A percentile compares a stretch with the other conserved stretches of the same genome.
phyloP scores from a whole-genome alignment of 352 stramenopile species.

The Phytophthora hybrid region DNA sequence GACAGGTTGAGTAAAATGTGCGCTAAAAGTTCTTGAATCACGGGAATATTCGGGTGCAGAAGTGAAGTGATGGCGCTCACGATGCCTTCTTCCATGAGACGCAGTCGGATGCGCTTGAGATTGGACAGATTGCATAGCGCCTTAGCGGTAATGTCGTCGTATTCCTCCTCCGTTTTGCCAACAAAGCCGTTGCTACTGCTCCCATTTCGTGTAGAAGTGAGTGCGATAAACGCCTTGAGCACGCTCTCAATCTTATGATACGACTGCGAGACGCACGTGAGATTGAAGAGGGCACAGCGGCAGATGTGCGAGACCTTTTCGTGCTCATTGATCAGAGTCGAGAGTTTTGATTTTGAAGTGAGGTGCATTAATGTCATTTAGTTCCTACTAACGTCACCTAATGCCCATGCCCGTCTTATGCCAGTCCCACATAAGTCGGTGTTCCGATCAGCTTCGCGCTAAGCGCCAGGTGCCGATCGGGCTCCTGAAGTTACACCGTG shows the following conservation, averaged over 20 bases:
- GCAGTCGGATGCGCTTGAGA: constrained; percentile 80
- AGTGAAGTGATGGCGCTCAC: constrained; percentile 75
- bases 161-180: constrained; percentile 43
- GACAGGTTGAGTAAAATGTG: constrained; percentile 84
- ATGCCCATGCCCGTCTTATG: too few species aligned
- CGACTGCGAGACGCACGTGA: constrained; percentile 86
- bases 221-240: constrained; percentile 75
- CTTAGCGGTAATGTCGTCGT: constrained; percentile 69
- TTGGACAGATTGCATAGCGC: constrained; percentile 92
- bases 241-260: constrained; percentile 91
- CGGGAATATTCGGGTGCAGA: constrained; percentile 50
- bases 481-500: too few species aligned
- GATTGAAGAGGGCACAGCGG: constrained; percentile 86
- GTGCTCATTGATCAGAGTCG: constrained; percentile 83
- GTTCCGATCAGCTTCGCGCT: too few species aligned
- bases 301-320: constrained; percentile 73
- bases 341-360: constrained; percentile 9
- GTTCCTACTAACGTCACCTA: too few species aligned
- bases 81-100: constrained; percentile 91
- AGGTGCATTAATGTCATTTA: too few species aligned
- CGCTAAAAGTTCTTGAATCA: constrained; percentile 69
- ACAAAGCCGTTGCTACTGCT: not conserved
- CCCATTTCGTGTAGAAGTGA: constrained; percentile 57
- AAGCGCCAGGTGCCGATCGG: too few species aligned
- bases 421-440: too few species aligned